These are phyloP conservation scores for Arthrobotrys conoides DNA, from an alignment of 2,329 filamentous ascomycete genomes.

Conservation along the genomic window DNA sequence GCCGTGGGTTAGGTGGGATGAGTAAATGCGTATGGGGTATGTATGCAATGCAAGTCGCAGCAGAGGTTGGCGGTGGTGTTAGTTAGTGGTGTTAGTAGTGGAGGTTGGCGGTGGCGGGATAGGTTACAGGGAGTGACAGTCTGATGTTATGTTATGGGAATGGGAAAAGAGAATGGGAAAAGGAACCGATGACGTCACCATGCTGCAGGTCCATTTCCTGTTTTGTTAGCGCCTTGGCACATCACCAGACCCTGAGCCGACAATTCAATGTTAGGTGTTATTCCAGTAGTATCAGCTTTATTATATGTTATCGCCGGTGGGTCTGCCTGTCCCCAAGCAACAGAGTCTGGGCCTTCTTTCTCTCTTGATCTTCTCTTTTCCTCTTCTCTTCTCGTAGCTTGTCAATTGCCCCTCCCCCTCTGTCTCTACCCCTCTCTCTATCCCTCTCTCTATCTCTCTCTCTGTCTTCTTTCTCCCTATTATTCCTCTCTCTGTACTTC, in stretches of 20 bases:
- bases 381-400: constrained; percentile 61
- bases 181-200: constrained; percentile 35
- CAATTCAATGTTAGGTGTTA: neutral
- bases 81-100: too few relatives aligned
- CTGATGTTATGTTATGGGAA: neutral
- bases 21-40: neutral
- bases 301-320: constrained; percentile 13
- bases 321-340: constrained; percentile 52
- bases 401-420: constrained; percentile 27
- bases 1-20: neutral
- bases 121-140: neutral
- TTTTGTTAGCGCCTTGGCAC: constrained; percentile 37
- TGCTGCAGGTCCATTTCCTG: constrained; percentile 54
- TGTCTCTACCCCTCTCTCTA: neutral
- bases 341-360: constrained; percentile 56
- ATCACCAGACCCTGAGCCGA: constrained; percentile 19
- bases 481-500: neutral
- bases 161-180: neutral
- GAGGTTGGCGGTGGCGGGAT: neutral
- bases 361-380: constrained; percentile 59
- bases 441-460: neutral
- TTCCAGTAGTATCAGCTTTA: neutral
- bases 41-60: too few relatives aligned
- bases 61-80: neutral
- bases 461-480: constrained; percentile 2